Evolutionary conservation across 345 rosid genomes (phyloP), one percentile per base, ranked within the genome.

Genomic region (Ceriops decandra): DNA sequence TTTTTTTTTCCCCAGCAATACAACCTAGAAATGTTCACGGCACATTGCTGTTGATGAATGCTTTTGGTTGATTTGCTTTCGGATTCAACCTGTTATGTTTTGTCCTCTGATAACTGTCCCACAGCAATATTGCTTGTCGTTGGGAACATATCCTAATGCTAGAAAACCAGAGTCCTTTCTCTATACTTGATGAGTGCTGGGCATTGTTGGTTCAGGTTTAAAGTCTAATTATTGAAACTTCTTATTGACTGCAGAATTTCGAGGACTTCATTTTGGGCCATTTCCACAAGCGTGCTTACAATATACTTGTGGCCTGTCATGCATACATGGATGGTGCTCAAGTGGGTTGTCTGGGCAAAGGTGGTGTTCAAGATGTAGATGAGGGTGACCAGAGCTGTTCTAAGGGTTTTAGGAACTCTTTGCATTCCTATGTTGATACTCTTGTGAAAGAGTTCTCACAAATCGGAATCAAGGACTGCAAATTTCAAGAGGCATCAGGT

Each of bases 241-340:
- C 20, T 79, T 59, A 67, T 63, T 70, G 77, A 64, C 7, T 77
- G 81, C 80, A 93, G 97, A 85, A 89, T 80, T 93, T 93, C 58
- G 84, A 85, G 81, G 89, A 85, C 68, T 91, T 88, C 51, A 78
- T 85, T 22, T 65, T 71, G 69, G 98, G 97, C 19, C 96, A 88
- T 75, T 93, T 93, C 86, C 80, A 73, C 75, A 80, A 71, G 68
- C 78, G 75, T 49, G 90, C 91, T 42, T 77, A 72, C 66, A 90
- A 84, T 54, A 85, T 91, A 60, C 64, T 91, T 68, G 80, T 80
- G 62, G 95, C 97, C 31, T 89, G 98, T 72, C 78, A 83, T 78
- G 90, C 91, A 6, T 88, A 93, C 67, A 74, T 68, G 77, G 87
- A 79, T 21, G 98, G 96, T 59, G 95, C 89, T 58, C 80, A 79